Evolutionary conservation across 768 basidiomycete species (phyloP), one percentile per base, ranked within the genome.

Genomic region (Suillus lakei): DNA sequence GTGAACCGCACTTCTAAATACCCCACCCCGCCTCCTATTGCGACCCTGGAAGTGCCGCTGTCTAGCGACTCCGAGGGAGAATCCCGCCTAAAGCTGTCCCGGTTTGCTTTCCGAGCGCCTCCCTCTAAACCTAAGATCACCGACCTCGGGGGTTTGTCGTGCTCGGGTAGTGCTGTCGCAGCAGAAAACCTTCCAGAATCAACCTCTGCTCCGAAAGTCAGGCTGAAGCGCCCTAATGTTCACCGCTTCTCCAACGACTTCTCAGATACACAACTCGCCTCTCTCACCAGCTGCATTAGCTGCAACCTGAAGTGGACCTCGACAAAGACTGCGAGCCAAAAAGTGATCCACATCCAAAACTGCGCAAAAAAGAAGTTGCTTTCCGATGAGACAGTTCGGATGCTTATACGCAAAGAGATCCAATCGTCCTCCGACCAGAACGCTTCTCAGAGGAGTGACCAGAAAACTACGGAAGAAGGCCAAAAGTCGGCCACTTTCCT

Each of bases 261-360:
- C 65, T 74, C 85, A 0, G 82, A 85, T 50, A 63, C 75, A 4
- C 80, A 89, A 30, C 72, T 92, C 5, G 72, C 73, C 2, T 82
- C 73, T 30, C 71, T 93, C 2, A 73, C 77, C 13, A 85, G 79
- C 69, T 94, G 92, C 69, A 80, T 92, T 51, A 81, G 84, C 43
- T 94, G 92, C 68, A 85, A 86, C 28, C 71, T 83, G 16, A 75
- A 75, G 1, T 95, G 93, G 93, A 94, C 91, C 4, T 78, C 85
- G 15, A 82, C 84, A 62, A 95, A 95, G 74, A 84, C 84, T 4
- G 78, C 78, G 13, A 67, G 76, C 21, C 86, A 89, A 70, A 95
- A 95, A 74, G 75, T 85, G 72, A 68, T 81, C 3, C 93, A 95
- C 72, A 85, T 95, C 46, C 81, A 82, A 58, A 78, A 81, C 7